Percentiles rank a stretch among this genome's conserved stretches.
Conservation (phyloP, 768 basidiomycete genomes). For the Russula olivacea region DNA sequence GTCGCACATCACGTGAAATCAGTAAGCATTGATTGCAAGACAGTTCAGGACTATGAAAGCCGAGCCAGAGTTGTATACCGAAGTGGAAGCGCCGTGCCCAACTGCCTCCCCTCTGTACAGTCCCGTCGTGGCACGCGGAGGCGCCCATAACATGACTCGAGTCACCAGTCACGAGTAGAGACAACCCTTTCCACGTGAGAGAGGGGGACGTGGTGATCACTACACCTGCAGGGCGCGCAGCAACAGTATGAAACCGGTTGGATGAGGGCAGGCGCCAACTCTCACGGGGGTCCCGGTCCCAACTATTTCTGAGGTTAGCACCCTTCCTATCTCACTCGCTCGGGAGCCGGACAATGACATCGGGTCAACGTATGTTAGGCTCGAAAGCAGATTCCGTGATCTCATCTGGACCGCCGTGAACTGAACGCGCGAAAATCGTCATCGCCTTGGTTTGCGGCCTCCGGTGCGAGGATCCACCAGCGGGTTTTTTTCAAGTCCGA, state of each 20-base stretch:
- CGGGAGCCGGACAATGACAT: not conserved
- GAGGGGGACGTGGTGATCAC: constrained; percentile 1
- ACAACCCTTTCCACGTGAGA: constrained; percentile 3
- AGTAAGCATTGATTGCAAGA: not conserved
- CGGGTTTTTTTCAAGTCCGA: not conserved
- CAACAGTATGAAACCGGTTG: not conserved
- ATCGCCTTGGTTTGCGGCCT: not conserved
- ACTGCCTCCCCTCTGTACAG: not conserved
- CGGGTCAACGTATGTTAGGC: not conserved
- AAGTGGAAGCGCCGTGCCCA: not conserved
- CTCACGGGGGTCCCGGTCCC: constrained; percentile 1
- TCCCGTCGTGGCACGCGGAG: not conserved
- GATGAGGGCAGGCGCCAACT: constrained; percentile 11
- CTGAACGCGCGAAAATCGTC: not conserved
- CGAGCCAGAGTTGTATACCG: not conserved
- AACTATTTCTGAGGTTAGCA: not conserved
- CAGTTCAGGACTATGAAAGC: not conserved
- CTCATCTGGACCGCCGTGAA: not conserved
- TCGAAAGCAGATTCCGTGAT: not conserved
- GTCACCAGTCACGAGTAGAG: not conserved
- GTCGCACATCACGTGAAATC: not conserved
- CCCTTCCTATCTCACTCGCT: not conserved
- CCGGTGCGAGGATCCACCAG: not conserved
- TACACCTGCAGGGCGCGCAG: not conserved
- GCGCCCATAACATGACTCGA: not conserved